Evolutionary conservation across 2,329 filamentous ascomycete species (phyloP), one percentile per base, ranked within the genome.

Genomic region (Neonectria sp.): DNA sequence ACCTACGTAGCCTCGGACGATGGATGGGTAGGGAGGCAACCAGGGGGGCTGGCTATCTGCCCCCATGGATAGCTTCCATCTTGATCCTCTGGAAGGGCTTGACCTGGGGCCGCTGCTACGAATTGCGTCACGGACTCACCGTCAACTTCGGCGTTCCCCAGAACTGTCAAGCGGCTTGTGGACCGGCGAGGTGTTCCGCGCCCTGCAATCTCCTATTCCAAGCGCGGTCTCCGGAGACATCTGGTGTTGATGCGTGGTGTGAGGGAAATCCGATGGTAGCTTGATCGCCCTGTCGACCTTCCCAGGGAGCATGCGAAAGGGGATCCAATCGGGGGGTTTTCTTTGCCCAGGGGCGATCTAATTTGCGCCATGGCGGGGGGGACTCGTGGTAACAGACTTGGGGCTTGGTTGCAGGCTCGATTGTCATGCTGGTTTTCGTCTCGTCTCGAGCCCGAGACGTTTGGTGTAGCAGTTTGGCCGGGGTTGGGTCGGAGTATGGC

Each of bases 381-480:
- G 48, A 53, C 48, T 51, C 48, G 46, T 27, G 24, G 46, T 49
- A 13, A 24, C 11, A 25, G 21, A 15, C 45, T 57, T 25, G 63
- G 49, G 46, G 60, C 31, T 57, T 55, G 27, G 55, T 21, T 29
- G 49, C 27, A 43, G 40, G 57, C 45, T 43, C 46, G 24, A 24
- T 25, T 35, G 35, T 66, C 58, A 66, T 66, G 58, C 53, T 58
- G 29, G 31, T 61, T 46, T 62, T 62, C 58, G 53, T 66, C 63
- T 62, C 53, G 63, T 61, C 63, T 58, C 21, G 12, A 58, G 27
- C 15, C 12, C 46, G 63, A 66, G 63, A 66, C 63, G 48, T 37
- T 60, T 62, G 63, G 58, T 58, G 63, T 66, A 40, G 58, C 63
- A 66, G 53, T 66, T 62, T 52, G 35, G 29, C 63, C 24, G 31